These are phyloP conservation scores for Bjerkandera adusta DNA, from an alignment of 1,284 basidiomycete genomes.

Conservation along the genomic window DNA sequence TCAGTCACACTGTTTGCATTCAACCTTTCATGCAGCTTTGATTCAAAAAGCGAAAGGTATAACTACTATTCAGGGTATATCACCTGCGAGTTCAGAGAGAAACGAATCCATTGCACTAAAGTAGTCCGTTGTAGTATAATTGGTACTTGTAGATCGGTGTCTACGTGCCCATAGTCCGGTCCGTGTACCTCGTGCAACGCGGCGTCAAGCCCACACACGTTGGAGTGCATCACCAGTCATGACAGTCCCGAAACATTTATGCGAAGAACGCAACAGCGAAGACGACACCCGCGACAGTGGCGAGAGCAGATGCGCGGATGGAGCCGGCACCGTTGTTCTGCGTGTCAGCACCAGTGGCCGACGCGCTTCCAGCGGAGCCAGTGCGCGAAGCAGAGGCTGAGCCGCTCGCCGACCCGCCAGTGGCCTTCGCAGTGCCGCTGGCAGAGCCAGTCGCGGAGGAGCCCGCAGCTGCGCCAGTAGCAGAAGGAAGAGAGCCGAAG, in stretches of 20 bases:
- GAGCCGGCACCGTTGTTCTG: constrained; percentile 34
- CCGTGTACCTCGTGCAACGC: neutral
- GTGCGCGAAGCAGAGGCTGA: constrained; percentile 20
- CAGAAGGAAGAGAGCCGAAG: constrained; percentile 37
- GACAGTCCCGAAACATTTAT: constrained; percentile 35
- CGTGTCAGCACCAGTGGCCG: constrained; percentile 22
- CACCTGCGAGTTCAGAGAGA: too few relatives aligned
- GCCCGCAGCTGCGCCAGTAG: constrained; percentile 30
- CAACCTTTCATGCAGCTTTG: too few relatives aligned
- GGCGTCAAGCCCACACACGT: constrained; percentile 3
- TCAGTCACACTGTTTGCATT: too few relatives aligned
- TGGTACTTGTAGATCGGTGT: too few relatives aligned
- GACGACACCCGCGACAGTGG: constrained; percentile 38
- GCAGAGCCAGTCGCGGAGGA: constrained; percentile 22
- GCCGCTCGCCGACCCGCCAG: constrained; percentile 16
- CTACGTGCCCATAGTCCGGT: too few relatives aligned
- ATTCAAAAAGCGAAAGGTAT: too few relatives aligned
- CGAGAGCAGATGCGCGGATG: constrained; percentile 36
- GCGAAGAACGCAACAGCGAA: constrained; percentile 46
- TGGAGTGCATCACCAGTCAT: neutral
- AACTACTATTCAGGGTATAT: too few relatives aligned
- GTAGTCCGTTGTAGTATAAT: too few relatives aligned
- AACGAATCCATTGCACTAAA: too few relatives aligned
- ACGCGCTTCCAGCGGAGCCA: constrained; percentile 14
- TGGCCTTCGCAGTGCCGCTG: constrained; percentile 13